Base-by-base conservation (phyloP, 2,329 filamentous ascomycete genomes). In the Aspergillus fischeri region DNA sequence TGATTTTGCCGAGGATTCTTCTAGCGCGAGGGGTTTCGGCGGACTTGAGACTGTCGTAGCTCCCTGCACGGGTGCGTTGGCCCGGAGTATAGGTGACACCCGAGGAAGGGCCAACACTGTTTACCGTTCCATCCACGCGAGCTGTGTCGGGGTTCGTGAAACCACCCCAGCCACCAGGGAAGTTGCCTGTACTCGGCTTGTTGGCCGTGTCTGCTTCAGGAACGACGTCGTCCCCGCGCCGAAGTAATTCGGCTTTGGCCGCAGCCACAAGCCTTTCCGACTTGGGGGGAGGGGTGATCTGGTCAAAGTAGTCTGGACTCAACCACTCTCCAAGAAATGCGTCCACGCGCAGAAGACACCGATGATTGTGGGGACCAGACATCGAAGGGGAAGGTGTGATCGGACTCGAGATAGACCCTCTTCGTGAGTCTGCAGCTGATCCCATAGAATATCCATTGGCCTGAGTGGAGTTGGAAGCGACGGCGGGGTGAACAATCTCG, bases 261-360 rank as follows among this genome's bases (percentile, higher is more conserved):
- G 86, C 85, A 27, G 90, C 89, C 2, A 97, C 81, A 91, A 99
- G 95, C 76, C 94, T 83, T 3, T 88, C 84, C 3, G 91, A 93
- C 47, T 86, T 85, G 0, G 94, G 94, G 10, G 94, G 94, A 3
- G 92, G 90, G 0, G 90, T 93, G 62, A 97, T 97, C 53, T 89
- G 83, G 61, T 96, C 92, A 68, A 93, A 99, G 73, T 99, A 99
- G 69, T 92, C 88, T 1, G 92, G 91, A 1, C 89, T 90, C 29
- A 97, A 81, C 94, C 94, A 99, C 79, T 99, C 94, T 51, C 94
- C 93, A 0, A 99, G 81, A 69, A 95, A 97, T 0, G 92, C 89
- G 74, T 99, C 94, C 5, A 99, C 82, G 0, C 94, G 88, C 50
- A 99, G 76, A 9, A 72, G 60, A 44, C 67, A 67, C 29, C 68